phyloP scores from a whole-genome alignment of 306 rosid species.

The Acacia acuminata region DNA sequence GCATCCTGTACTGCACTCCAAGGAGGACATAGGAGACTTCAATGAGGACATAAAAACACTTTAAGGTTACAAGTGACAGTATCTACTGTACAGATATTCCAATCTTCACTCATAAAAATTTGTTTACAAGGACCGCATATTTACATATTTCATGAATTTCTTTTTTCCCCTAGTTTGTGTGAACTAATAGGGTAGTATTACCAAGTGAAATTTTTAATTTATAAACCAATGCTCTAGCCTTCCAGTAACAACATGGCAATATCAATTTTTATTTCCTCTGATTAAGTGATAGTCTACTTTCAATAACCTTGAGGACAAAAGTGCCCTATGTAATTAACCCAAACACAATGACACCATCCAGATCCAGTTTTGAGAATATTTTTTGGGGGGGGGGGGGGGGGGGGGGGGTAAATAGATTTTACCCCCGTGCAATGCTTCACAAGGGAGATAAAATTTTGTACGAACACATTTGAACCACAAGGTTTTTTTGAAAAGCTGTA shows the following conservation, averaged over 20 bases:
- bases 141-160: not conserved
- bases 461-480: not conserved
- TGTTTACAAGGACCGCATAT: not conserved
- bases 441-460: too few species aligned
- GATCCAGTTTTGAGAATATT: not conserved
- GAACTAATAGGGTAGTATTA: not conserved
- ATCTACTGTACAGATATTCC: not conserved
- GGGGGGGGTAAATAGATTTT: too few species aligned
- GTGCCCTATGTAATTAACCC: not conserved
- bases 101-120: slow-evolving; percentile 26
- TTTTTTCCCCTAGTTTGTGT: not conserved
- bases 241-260: not conserved
- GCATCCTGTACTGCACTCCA: slow-evolving; percentile 84
- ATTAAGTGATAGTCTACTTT: not conserved
- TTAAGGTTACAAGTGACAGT: not conserved
- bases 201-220: not conserved
- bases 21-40: slow-evolving; percentile 24
- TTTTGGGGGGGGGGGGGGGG: not conserved
- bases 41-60: not conserved
- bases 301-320: not conserved
- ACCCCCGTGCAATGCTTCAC: too few species aligned
- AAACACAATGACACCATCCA: not conserved
- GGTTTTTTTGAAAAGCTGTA: too few species aligned
- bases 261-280: not conserved
- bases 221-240: not conserved